These are phyloP conservation scores for Amanita subjunquillea DNA, from an alignment of 768 basidiomycete species.

Conservation along the genomic window DNA sequence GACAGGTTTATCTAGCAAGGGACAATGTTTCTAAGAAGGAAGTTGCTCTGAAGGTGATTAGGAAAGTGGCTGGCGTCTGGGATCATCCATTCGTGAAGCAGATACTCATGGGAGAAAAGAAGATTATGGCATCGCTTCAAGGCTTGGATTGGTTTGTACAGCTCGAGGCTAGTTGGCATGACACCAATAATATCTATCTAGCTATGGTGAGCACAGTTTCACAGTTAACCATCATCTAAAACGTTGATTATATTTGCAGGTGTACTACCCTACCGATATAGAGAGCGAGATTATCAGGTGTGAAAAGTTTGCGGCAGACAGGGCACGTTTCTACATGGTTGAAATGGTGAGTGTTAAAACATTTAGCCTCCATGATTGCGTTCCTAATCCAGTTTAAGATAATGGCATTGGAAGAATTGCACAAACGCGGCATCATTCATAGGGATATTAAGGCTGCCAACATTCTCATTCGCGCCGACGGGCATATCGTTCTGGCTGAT, in stretches of 20 bases:
- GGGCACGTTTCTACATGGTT: slow-evolving; percentile 22
- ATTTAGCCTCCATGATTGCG: not conserved
- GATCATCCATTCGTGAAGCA: slow-evolving; percentile 13
- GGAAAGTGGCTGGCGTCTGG: slow-evolving; percentile 11
- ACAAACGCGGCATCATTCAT: slow-evolving; percentile 22
- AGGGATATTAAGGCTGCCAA: slow-evolving; percentile 24
- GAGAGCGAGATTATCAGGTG: slow-evolving; percentile 20
- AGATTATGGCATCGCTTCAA: slow-evolving; percentile 1
- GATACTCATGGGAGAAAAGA: slow-evolving; percentile 9
- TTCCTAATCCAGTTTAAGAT: slow-evolving; percentile 12
- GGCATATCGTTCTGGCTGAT: slow-evolving; percentile 22
- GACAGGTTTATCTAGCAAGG: slow-evolving; percentile 18
- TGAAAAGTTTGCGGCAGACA: slow-evolving; percentile 12
- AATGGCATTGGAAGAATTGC: slow-evolving; percentile 20
- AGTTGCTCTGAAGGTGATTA: slow-evolving; percentile 21
- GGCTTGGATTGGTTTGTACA: slow-evolving; percentile 6
- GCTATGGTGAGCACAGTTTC: slow-evolving; percentile 6
- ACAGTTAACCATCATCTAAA: not conserved
- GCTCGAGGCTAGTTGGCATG: slow-evolving; percentile 10
- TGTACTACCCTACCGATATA: slow-evolving; percentile 19
- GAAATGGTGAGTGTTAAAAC: slow-evolving; percentile 19
- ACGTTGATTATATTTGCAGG: slow-evolving; percentile 8
- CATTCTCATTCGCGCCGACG: slow-evolving; percentile 19
- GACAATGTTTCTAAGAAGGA: slow-evolving; percentile 13
- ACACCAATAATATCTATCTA: slow-evolving; percentile 9